A percentile compares a stretch with the other conserved stretches of the same genome.
These are phyloP conservation scores for Naganishia liquefaciens DNA, from an alignment of 1,284 basidiomycete species.

Conservation along the genomic window DNA sequence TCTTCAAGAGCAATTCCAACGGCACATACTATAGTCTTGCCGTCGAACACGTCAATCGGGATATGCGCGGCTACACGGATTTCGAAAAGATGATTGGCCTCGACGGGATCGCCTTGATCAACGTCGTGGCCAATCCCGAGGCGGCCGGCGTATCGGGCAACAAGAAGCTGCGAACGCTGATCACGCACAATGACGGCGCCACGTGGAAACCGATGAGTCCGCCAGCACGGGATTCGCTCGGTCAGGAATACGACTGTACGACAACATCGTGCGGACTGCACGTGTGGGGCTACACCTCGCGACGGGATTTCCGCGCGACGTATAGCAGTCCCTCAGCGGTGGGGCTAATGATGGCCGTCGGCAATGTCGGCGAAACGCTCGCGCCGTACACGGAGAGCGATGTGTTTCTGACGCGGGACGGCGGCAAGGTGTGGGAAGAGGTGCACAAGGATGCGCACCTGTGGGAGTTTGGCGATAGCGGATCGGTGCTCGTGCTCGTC, in stretches of 20 bases:
- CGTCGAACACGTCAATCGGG: conserved; percentile 83
- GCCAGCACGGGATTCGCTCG: conserved; percentile 74
- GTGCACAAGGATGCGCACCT: conserved; percentile 96
- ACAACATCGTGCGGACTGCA: conserved; percentile 79
- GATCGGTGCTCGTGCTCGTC: conserved; percentile 86
- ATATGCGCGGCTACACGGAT: conserved; percentile 84
- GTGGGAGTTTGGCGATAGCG: conserved; percentile 98
- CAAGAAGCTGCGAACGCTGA: conserved; percentile 80
- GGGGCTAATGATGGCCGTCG: conserved; percentile 92
- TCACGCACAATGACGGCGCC: conserved; percentile 96
- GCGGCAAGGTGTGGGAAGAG: conserved; percentile 97
- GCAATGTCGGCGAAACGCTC: conserved; percentile 88
- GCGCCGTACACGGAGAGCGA: conserved; percentile 82
- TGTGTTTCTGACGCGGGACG: conserved; percentile 94
- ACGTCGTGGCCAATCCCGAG: conserved; percentile 79
- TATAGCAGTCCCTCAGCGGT: conserved; percentile 89
- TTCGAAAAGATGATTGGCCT: conserved; percentile 97
- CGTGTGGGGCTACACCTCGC: conserved; percentile 93
- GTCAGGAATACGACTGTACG: conserved; percentile 71
- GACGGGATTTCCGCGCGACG: conserved; percentile 82
- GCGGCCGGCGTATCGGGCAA: conserved; percentile 70
- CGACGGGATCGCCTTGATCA: conserved; percentile 92
- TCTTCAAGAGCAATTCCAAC: conserved; percentile 94
- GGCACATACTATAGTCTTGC: conserved; percentile 93
- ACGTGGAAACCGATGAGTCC: conserved; percentile 82